phyloP scores from a whole-genome alignment of 306 rosid species.

The Comarum palustre region DNA sequence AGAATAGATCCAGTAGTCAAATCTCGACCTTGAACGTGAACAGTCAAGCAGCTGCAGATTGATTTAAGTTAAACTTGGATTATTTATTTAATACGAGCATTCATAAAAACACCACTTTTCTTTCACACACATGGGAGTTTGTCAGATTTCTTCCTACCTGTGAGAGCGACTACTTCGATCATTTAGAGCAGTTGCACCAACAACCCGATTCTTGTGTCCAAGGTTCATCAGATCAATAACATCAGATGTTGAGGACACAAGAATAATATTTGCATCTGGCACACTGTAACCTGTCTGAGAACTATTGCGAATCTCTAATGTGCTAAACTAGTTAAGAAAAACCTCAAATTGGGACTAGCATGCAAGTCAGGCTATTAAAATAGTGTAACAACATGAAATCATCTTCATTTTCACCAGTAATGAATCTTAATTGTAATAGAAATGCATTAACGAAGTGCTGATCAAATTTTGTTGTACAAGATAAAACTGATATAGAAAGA shows the following conservation, averaged over 20 bases:
- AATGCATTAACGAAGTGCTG: background rate
- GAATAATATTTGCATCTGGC: slow-evolving; percentile 78
- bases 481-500: background rate
- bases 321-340: slow-evolving; percentile 48
- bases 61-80: slow-evolving; percentile 25
- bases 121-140: background rate
- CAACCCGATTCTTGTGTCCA: slow-evolving; percentile 86
- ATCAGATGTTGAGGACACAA: slow-evolving; percentile 73
- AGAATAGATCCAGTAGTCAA: slow-evolving; percentile 71
- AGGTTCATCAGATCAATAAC: slow-evolving; percentile 91
- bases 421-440: background rate
- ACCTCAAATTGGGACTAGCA: slow-evolving; percentile 17
- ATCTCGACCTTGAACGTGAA: slow-evolving; percentile 96
- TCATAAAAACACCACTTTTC: background rate
- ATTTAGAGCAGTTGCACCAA: slow-evolving; percentile 93
- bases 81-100: slow-evolving; percentile 15
- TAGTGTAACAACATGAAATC: background rate
- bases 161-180: slow-evolving; percentile 98
- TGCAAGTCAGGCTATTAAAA: background rate
- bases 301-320: slow-evolving; percentile 88
- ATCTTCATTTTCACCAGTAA: background rate
- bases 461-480: background rate
- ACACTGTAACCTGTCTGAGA: slow-evolving; percentile 84
- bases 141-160: slow-evolving; percentile 48
- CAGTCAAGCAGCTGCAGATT: slow-evolving; percentile 86